phyloP scores from a whole-genome alignment of 2,329 filamentous ascomycete genomes.

The Neophaeococcomyces aloes region DNA sequence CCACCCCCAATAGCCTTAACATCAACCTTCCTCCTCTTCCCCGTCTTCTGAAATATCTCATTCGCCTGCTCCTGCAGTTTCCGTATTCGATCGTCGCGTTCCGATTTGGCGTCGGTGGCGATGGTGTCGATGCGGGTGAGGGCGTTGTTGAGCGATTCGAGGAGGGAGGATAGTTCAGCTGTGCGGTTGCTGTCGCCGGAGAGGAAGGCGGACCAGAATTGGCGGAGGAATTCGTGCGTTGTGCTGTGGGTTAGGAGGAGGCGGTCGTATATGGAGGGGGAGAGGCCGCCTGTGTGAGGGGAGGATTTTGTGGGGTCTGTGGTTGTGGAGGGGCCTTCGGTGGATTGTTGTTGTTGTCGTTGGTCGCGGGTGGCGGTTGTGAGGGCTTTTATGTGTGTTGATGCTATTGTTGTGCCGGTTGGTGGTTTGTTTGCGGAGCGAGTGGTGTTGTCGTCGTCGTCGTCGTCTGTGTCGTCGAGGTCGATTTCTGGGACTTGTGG shows the following conservation, averaged over 20 bases:
- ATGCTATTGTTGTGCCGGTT: slow-evolving; percentile 53
- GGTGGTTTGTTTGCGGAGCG: slow-evolving; percentile 32
- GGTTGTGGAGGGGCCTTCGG: slow-evolving; percentile 20
- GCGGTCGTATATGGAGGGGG: slow-evolving; percentile 47
- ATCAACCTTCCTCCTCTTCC: slow-evolving; percentile 62
- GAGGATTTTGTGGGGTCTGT: slow-evolving; percentile 27
- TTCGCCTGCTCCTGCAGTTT: slow-evolving; percentile 59
- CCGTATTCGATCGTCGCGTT: slow-evolving; percentile 57
- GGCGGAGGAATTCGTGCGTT: slow-evolving; percentile 88
- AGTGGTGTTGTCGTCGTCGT: no score
- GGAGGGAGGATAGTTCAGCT: slow-evolving; percentile 67
- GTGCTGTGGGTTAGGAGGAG: slow-evolving; percentile 77
- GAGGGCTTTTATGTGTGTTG: slow-evolving; percentile 48
- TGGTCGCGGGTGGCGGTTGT: slow-evolving; percentile 48
- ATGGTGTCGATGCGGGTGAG: slow-evolving; percentile 70
- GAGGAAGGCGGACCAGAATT: slow-evolving; percentile 89
- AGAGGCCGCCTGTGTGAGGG: slow-evolving; percentile 41
- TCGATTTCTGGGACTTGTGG: slow-evolving; percentile 16
- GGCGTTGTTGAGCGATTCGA: slow-evolving; percentile 70
- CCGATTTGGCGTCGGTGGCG: slow-evolving; percentile 65
- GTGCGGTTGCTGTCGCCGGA: slow-evolving; percentile 77
- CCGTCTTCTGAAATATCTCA: slow-evolving; percentile 59
- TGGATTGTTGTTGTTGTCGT: no score
- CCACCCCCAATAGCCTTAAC: slow-evolving; percentile 62
- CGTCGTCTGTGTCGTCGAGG: slow-evolving; percentile 28